Evolutionary conservation across 805 yeast species (phyloP).

Genomic region (Kodamaea restingae): DNA sequence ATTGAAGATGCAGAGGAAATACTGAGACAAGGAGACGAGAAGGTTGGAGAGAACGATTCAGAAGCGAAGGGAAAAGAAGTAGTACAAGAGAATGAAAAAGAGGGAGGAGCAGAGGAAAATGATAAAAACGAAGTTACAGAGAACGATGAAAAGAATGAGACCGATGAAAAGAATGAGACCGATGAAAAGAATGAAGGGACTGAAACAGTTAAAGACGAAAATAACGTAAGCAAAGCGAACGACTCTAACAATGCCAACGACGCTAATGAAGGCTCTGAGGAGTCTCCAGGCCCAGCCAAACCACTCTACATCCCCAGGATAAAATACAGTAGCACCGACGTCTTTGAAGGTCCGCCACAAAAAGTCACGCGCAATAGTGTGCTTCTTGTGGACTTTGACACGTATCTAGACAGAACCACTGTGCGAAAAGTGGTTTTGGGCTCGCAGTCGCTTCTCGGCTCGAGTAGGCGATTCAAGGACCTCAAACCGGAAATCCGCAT

Average conservation of each 20-base stretch:
- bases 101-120: conserved; percentile 5
- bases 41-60: conserved; percentile 1
- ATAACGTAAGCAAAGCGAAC: too few relatives aligned
- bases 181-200: not conserved
- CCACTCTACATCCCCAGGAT: conserved; percentile 4
- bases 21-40: conserved; percentile 21
- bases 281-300: conserved; percentile 6
- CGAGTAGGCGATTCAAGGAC: conserved; percentile 50
- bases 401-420: conserved; percentile 22
- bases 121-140: not conserved
- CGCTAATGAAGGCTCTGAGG: conserved; percentile 16
- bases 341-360: conserved; percentile 67
- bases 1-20: conserved; percentile 17
- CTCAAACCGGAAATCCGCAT: conserved; percentile 49
- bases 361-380: conserved; percentile 53
- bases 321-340: conserved; percentile 10
- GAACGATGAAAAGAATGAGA: not conserved
- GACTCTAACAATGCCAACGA: too few relatives aligned
- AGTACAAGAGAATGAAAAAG: conserved; percentile 8
- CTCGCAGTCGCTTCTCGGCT: conserved; percentile 48
- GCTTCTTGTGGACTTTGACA: conserved; percentile 48
- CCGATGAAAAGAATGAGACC: conserved; percentile 15
- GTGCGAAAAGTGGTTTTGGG: conserved; percentile 54
- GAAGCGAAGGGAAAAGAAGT: conserved; percentile 3
- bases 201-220: not conserved